Percentiles rank a stretch among this genome's conserved stretches.
phyloP scores from a whole-genome alignment of 495 filamentous ascomycete species.

The Friedmanniomyces endolithicus region DNA sequence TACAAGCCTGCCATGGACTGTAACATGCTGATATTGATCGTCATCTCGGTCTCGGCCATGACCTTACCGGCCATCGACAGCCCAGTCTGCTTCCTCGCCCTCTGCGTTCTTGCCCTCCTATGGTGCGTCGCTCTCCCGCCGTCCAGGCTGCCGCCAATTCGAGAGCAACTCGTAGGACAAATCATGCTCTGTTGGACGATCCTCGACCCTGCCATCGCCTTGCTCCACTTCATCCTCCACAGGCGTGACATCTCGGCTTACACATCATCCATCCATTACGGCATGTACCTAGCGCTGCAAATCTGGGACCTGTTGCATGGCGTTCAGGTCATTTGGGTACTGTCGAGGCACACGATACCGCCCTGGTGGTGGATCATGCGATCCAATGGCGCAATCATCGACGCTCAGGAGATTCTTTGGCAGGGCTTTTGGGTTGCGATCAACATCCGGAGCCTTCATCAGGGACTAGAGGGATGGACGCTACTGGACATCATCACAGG shows the following conservation, averaged over 20 bases:
- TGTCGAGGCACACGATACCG: background rate
- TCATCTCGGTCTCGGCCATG: background rate
- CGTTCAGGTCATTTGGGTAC: background rate
- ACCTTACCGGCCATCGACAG: background rate
- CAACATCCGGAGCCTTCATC: background rate
- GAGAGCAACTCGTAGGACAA: background rate
- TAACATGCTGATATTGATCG: background rate
- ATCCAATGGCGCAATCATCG: background rate
- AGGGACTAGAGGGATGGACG: background rate
- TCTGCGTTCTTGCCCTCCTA: background rate
- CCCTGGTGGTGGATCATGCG: no score
- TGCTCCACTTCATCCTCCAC: background rate
- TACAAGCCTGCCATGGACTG: background rate
- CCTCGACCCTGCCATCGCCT: background rate
- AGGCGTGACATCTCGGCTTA: background rate
- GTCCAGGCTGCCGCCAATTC: background rate
- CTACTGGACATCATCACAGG: background rate
- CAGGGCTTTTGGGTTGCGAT: background rate
- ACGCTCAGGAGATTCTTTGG: background rate
- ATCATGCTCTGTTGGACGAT: background rate
- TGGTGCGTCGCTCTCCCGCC: background rate
- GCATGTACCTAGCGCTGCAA: background rate
- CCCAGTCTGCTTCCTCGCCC: background rate
- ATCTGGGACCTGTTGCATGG: background rate
- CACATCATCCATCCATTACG: background rate